phyloP scores from a whole-genome alignment of 164 flowering plant genomes.

The Piper betle region DNA sequence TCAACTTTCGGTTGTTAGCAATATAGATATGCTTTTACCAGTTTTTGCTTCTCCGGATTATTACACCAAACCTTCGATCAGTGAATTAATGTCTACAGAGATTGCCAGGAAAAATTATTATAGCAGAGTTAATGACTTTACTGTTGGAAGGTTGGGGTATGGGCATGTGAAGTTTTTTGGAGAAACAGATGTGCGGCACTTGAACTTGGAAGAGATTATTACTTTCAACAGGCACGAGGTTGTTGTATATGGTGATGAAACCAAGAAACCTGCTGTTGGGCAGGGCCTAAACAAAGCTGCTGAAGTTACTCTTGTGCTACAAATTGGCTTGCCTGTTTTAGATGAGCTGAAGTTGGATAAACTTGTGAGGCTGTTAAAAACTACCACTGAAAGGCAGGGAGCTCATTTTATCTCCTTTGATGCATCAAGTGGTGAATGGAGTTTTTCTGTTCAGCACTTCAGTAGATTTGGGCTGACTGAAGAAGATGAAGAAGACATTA shows the following conservation, averaged over 20 bases:
- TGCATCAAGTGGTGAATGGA: constrained; percentile 57
- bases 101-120: constrained; percentile 43
- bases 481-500: constrained; percentile 77
- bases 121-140: constrained; percentile 50
- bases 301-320: constrained; percentile 62
- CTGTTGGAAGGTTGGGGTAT: constrained; percentile 77
- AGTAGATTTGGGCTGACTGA: constrained; percentile 90
- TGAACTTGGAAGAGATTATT: constrained; percentile 59
- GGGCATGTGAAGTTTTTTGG: constrained; percentile 66
- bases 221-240: constrained; percentile 56
- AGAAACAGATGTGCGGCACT: constrained; percentile 72
- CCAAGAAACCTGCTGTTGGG: constrained; percentile 62
- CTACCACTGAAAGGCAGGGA: constrained; percentile 53
- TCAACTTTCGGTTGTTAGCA: neutral
- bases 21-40: constrained; percentile 29
- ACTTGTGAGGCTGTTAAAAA: constrained; percentile 33
- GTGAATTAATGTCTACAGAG: constrained; percentile 41
- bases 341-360: constrained; percentile 8
- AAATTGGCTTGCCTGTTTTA: constrained; percentile 8
- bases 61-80: constrained; percentile 50
- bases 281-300: constrained; percentile 87
- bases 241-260: constrained; percentile 75
- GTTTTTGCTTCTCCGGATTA: constrained; percentile 43
- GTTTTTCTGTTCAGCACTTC: constrained; percentile 72
- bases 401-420: constrained; percentile 68